phyloP scores from a whole-genome alignment of 257 asterid species.

The Lavandula angustifolia region DNA sequence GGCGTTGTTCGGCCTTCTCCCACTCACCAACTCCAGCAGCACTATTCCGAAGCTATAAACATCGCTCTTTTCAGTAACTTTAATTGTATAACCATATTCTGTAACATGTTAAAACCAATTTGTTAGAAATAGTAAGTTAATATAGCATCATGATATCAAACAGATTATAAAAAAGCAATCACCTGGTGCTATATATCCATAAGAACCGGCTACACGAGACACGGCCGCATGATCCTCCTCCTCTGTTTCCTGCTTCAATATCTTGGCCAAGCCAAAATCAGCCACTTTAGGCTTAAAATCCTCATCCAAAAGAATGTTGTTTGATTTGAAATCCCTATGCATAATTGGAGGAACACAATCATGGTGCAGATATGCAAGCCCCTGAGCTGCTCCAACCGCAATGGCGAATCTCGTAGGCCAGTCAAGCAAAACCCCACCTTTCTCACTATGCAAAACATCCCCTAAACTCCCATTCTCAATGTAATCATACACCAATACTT shows the following conservation, averaged over 20 bases:
- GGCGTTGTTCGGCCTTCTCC: conserved; percentile 60
- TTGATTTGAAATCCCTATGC: conserved; percentile 37
- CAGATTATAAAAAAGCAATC: background rate
- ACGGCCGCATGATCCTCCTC: conserved; percentile 22
- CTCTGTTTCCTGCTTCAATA: conserved; percentile 16
- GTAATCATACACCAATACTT: conserved; percentile 32
- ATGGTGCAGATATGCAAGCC: conserved; percentile 35
- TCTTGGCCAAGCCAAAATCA: conserved; percentile 38
- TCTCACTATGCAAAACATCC: conserved; percentile 24
- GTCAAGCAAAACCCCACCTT: conserved; percentile 29
- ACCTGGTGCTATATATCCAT: conserved; percentile 38
- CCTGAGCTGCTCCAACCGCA: conserved; percentile 33
- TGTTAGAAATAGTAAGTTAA: too few species aligned
- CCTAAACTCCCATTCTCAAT: conserved; percentile 35
- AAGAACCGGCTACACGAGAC: conserved; percentile 36
- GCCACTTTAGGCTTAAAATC: conserved; percentile 33
- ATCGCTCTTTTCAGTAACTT: conserved; percentile 78
- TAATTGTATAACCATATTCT: conserved; percentile 76
- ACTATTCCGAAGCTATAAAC: conserved; percentile 82
- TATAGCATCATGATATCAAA: background rate
- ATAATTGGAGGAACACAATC: conserved; percentile 35
- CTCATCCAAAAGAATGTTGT: conserved; percentile 32
- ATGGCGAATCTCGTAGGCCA: conserved; percentile 34
- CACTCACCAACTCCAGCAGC: conserved; percentile 60
- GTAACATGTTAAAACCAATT: conserved; percentile 16